Base-by-base conservation (phyloP, 139 green algal species). In the Micromonas pusilla region DNA sequence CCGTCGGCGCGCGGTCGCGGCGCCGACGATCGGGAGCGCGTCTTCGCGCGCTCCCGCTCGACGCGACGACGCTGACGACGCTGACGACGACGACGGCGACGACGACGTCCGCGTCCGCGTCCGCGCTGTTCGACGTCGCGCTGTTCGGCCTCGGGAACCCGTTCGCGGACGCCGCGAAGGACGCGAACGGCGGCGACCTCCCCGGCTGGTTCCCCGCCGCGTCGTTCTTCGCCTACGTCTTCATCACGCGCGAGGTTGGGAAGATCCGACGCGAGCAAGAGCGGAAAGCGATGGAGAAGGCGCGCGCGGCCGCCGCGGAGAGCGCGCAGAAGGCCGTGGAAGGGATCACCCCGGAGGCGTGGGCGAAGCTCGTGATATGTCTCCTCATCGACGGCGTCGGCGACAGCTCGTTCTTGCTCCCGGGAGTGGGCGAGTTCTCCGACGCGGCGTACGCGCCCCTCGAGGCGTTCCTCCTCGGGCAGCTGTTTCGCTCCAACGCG, bases 361-460 rank as follows among this genome's bases (percentile, higher is more conserved):
- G 76, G 76, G 60, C 13, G 20, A 81, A 81, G 32, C 76, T 81
- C 9, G 28, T 39, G 28, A 16, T 76, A 0, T 75, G 52, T 28
- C 4, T 81, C 33, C 2, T 76, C 64, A 76, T 81, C 32, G 76
- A 81, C 52, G 9, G 66, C n/a, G n/a, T 66, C 4, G 76, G 76
- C 3, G 66, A 70, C 30, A 38, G 20, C 34, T 68, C 33, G 62
- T 81, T 81, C 76, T 16, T 60, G 19, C 67, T 81, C 6, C 76
- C 76, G 2, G 76, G 76, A 23, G 26, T 76, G 13, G 76, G 76
- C 30, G 76, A 81, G 52, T 4, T 66, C 2, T 38, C 30, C 19
- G 76, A 81, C 76, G 32, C 33, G 1, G 64, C 32, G 33, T 81
- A 60, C 52, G 76, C 76, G 19, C 76, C 76, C 37, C 28, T 81